These are phyloP conservation scores for Heteromeles arbutifolia DNA, from an alignment of 306 rosid species.

Conservation along the genomic window DNA sequence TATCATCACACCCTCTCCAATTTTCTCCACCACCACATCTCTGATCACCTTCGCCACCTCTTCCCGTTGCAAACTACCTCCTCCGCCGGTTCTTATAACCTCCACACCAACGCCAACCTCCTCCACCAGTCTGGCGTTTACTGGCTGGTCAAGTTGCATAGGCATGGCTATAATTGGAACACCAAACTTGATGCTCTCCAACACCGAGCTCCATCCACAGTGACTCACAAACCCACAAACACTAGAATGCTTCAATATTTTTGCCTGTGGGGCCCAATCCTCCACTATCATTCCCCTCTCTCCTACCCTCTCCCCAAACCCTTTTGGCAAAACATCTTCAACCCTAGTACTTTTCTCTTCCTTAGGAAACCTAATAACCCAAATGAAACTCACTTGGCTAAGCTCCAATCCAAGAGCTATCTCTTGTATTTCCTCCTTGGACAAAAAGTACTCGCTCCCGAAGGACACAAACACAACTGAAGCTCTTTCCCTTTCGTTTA, in stretches of 20 bases:
- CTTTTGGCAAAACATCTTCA: conserved; percentile 11
- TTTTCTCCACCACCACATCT: conserved; percentile 6
- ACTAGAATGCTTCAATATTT: conserved; percentile 8
- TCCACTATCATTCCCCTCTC: conserved; percentile 11
- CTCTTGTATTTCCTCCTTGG: conserved; percentile 16
- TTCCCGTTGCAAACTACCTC: background rate
- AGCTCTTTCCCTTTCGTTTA: background rate
- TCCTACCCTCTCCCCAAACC: conserved; percentile 3
- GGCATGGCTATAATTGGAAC: conserved; percentile 25
- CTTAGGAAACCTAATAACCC: conserved; percentile 1
- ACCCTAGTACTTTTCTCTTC: background rate
- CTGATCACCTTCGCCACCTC: conserved; percentile 10
- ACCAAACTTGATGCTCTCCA: conserved; percentile 23
- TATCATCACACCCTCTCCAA: background rate
- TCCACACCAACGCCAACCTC: conserved; percentile 17
- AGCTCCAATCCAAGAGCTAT: conserved; percentile 13
- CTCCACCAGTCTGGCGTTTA: conserved; percentile 9
- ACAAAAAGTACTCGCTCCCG: conserved; percentile 21
- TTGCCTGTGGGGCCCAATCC: conserved; percentile 24
- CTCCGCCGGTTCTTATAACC: conserved; percentile 3
- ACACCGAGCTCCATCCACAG: conserved; percentile 30
- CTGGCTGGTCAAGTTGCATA: conserved; percentile 17
- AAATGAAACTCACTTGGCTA: conserved; percentile 1
- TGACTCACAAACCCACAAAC: conserved; percentile 31
- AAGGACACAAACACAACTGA: conserved; percentile 24